Evolutionary conservation across 805 yeast genomes (phyloP).

Genomic region (Candida sanyiensis): DNA sequence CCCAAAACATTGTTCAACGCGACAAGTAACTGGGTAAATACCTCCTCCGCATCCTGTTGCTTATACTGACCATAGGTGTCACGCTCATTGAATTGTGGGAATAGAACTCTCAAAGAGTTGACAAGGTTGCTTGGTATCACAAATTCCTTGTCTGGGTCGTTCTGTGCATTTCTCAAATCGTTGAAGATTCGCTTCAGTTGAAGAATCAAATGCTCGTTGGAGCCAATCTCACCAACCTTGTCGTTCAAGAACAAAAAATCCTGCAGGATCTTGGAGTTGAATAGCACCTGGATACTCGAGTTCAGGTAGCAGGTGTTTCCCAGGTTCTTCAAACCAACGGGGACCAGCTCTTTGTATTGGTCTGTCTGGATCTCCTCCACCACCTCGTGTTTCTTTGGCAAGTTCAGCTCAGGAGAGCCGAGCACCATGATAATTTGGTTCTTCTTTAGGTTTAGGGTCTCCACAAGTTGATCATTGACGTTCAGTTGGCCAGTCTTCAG

Average conservation of each 20-base stretch:
- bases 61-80: constrained; percentile 66
- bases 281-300: constrained; percentile 82
- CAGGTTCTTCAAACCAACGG: constrained; percentile 87
- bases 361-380: constrained; percentile 60
- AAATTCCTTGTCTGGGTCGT: constrained; percentile 26
- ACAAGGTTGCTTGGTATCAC: constrained; percentile 68
- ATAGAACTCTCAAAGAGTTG: constrained; percentile 54
- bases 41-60: constrained; percentile 99
- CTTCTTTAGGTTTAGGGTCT: constrained; percentile 50
- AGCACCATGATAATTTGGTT: constrained; percentile 77
- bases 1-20: constrained; percentile 44
- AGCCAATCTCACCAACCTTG: constrained; percentile 32
- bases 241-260: constrained; percentile 48
- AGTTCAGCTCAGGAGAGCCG: constrained; percentile 77
- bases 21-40: constrained; percentile 71
- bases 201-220: constrained; percentile 36
- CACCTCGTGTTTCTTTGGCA: constrained; percentile 47
- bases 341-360: constrained; percentile 38
- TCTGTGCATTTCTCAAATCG: constrained; percentile 34
- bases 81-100: constrained; percentile 88
- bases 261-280: constrained; percentile 70
- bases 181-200: constrained; percentile 44
- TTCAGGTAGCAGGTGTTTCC: constrained; percentile 96
- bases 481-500: constrained; percentile 83
- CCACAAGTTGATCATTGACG: constrained; percentile 46